These are phyloP conservation scores for Rhodamnia argentea DNA, from an alignment of 345 rosid species.

Conservation along the genomic window DNA sequence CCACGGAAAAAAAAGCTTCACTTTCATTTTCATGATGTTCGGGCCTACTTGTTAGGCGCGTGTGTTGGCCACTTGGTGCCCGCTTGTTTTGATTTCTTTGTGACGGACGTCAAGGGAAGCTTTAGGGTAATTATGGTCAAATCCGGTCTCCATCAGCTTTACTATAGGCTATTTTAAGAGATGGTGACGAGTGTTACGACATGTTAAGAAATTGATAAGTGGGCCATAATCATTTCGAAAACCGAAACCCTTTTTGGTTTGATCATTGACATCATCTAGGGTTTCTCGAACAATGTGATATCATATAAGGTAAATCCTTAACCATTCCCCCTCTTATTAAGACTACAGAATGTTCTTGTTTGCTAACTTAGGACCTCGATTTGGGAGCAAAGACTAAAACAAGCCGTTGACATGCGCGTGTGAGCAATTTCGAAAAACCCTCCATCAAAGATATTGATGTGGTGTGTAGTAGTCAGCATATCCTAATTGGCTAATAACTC, in stretches of 20 bases:
- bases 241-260: background rate
- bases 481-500: no score
- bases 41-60: background rate
- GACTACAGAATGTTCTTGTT: no score
- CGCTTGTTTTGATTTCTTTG: background rate
- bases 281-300: no score
- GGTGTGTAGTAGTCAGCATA: background rate
- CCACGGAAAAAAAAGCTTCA: background rate
- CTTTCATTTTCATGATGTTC: background rate
- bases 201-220: background rate
- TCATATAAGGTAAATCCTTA: no score
- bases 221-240: background rate
- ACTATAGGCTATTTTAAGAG: background rate
- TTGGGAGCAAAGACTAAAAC: background rate
- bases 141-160: background rate
- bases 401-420: accelerated
- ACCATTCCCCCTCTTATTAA: no score
- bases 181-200: background rate
- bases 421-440: background rate
- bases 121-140: background rate
- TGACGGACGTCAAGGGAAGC: background rate
- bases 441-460: no score
- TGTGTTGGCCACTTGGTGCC: background rate
- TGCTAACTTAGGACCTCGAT: background rate
- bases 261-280: no score